Evolutionary conservation across 2,329 filamentous ascomycete genomes (phyloP).

Genomic region (Ophiostoma quercus): DNA sequence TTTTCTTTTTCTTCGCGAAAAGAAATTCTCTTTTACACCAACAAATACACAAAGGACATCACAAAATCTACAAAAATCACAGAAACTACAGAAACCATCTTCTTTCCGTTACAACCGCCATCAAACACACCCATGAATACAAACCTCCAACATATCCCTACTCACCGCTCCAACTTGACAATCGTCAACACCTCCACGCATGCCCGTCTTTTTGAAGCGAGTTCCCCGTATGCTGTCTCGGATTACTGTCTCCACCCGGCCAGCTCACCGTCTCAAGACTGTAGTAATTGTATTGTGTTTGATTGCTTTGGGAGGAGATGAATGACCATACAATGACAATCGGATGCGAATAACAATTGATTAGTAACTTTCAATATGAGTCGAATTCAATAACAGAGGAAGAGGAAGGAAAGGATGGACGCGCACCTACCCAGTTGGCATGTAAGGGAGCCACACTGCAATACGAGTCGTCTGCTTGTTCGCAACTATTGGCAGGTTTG

Average conservation of each 20-base stretch:
- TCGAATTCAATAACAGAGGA: background rate
- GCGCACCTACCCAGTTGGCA: background rate
- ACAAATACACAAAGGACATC: no score
- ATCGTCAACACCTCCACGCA: background rate
- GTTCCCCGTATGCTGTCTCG: background rate
- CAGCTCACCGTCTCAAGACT: background rate
- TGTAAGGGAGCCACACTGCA: constrained; percentile 1
- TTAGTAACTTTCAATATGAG: background rate
- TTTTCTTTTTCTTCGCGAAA: background rate
- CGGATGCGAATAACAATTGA: background rate
- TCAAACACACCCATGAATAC: background rate
- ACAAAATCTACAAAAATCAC: no score
- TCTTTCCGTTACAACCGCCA: background rate
- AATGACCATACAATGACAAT: background rate
- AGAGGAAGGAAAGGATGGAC: background rate
- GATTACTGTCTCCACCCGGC: constrained; percentile 4
- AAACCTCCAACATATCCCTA: no score
- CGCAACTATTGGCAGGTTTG: background rate
- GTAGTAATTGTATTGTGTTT: no score
- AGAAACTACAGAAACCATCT: no score
- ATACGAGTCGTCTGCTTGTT: background rate
- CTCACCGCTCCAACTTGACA: background rate
- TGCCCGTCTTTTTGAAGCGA: background rate
- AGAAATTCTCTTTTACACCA: no score
- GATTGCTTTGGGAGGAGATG: background rate